Evolutionary conservation across 345 rosid species (phyloP), one percentile per base, ranked within the genome.

Genomic region (Syzygium grande): DNA sequence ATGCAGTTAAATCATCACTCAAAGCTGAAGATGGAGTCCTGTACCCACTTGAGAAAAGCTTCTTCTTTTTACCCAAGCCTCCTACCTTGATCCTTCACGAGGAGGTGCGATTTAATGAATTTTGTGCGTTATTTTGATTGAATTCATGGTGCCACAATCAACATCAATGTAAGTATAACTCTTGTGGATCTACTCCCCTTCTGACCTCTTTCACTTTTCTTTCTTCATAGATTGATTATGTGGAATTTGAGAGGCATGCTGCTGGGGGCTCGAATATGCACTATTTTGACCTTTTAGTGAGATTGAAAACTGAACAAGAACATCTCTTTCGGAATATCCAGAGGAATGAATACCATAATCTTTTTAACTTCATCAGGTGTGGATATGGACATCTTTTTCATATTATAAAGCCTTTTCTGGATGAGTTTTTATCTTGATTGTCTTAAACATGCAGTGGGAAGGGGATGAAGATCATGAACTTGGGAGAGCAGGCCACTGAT

Each of bases 251-350:
- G 95, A 98, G 99, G 92, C 99, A 98, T 91, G 92, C 97, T 91
- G 98, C 99, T 84, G 99, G 99, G 90, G 98, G 99, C 51, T 96
- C 99, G 86, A 98, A 97, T 89, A 98, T 98, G 99, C 99, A 98
- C 89, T 98, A 98, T 93, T 98, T 98, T 73, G 99, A 98, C 93
- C 98, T 98, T 90, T 96, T 94, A 87, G 93, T 96, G 89, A 96
- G 94, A 93, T 92, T 98, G 55, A 96, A 96, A 92, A 95, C 96
- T 38, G 99, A 98, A 89, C 99, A 98, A 91, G 99, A 98, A 68
- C 99, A 98, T 95, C 93, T 98, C 87, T 98, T 98, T 87, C 94
- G 99, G 54, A 98, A 98, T 87, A 93, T 98, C 87, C 99, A 98
- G 94, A 96, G 99, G 90, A 98, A 96, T 84, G 99, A 98, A 89